Base-by-base conservation (phyloP, 2,329 filamentous ascomycete species). In the Whalleya microplaca region DNA sequence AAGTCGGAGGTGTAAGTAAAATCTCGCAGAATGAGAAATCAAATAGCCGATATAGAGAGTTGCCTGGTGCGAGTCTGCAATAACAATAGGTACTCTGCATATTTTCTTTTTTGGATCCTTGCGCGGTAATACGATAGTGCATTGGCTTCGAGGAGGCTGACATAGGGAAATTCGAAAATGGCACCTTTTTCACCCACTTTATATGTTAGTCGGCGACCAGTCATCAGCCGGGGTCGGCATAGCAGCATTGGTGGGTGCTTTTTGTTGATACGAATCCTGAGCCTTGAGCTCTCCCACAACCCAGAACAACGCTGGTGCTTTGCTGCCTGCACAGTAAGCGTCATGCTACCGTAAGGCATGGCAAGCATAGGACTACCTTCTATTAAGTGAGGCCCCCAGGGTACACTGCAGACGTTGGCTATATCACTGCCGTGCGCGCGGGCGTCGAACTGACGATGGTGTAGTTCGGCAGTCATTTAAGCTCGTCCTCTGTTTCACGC, bases 121-220 rank as follows among this genome's bases (percentile, higher is more conserved):
- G 55, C 47, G 60, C 49, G 32, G 32, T 37, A 37, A 37, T 37
- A 51, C 21, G 55, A 54, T 56, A 58, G 55, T 54, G 60, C 40
- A 32, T 45, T 53, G 48, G 42, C 47, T 27, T 51, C 53, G 51
- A 57, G 46, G 52, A 56, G 32, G 50, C 47, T 58, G 32, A 42
- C 52, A 48, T 18, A 47, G 51, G 58, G 55, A 61, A 56, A 63
- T 63, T 63, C 55, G 55, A 52, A 56, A 61, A 63, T 61, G 60
- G 23, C 16, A 45, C 23, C 44, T 45, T 29, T n/a, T 23, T 8
- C 8, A 8, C 21, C 5, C 43, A 23, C 20, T 14, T n/a, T 27
- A 18, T 18, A 45, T 45, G 16, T 27, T 19, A 23, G 23, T 46
- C 23, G 29, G 23, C 29, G 29, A 32, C 44, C 44, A 23, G 6